Base-by-base conservation (phyloP, 257 asterid genomes). In the Eustoma russellianum region DNA sequence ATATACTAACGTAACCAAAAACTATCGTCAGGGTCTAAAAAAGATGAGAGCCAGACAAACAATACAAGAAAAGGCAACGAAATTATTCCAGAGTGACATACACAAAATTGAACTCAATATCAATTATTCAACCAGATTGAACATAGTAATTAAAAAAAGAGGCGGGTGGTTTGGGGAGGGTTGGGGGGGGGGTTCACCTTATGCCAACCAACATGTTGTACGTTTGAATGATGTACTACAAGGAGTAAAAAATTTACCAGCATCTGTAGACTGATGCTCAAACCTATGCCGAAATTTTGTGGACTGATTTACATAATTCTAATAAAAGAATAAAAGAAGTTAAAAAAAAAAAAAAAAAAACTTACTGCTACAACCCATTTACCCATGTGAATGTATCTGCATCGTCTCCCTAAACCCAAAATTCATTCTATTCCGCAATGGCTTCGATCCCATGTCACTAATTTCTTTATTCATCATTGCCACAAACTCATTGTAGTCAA, bases 401-500 rank as follows among this genome's bases (percentile, higher is more conserved):
- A 49, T 28, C 40, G 68, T 30, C 59, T 60, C 66, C 47, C 66
- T 62, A 57, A 64, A 54, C 46, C 60, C 67, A 10, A 52, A 30
- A 38, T 10, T 55, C 53, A 71, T 46, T 30, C 60, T 44, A 19
- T 16, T 60, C 15, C 62, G 55, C 41, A 69, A 47, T 0, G 61
- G 63, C 49, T 67, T 78, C 69, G 66, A 69, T 33, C 77, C 76
- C 46, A 72, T 55, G 43, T 75, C 71, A 53, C 65, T 57, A 45
- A 66, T 55, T 33, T 76, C 81, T 63, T 50, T 72, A 34, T 67
- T 77, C 85, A 79, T 79, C 85, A 79, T 70, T 7, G 60, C 79
- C 43, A 70, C 85, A 47, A 79, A 79, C 67, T 79, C 85, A 13
- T 56, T 70, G 52, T 75, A 79, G 57, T 79, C 85, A 51, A 75